phyloP scores from a whole-genome alignment of 78 protist genomes.

The Acrasis kona region DNA sequence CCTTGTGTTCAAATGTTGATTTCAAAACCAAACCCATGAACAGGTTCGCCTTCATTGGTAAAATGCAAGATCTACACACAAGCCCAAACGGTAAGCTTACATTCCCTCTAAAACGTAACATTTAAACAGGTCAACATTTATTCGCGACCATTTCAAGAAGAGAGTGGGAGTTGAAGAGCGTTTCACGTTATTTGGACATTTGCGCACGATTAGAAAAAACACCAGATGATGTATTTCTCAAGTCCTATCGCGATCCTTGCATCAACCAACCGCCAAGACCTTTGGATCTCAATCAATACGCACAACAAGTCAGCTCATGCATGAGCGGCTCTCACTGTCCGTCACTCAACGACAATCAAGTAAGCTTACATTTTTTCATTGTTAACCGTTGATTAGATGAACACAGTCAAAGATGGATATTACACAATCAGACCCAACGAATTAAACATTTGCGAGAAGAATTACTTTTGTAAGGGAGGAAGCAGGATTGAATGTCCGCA shows the following conservation, averaged over 20 bases:
- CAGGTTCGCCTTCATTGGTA: not conserved
- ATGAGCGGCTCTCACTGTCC: not conserved
- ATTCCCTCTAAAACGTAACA: too few species aligned
- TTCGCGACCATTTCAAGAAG: not conserved
- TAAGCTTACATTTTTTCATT: too few species aligned
- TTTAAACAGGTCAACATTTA: slow-evolving; percentile 2
- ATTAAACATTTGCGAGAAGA: not conserved
- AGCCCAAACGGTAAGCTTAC: not conserved
- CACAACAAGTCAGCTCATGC: not conserved
- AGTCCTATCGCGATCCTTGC: not conserved
- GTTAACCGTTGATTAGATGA: too few species aligned
- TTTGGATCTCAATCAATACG: not conserved
- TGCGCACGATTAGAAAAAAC: not conserved
- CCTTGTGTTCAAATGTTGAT: not conserved
- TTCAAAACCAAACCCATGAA: not conserved
- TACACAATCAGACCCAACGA: not conserved
- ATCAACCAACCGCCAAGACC: not conserved
- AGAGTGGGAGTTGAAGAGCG: not conserved
- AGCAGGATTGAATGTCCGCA: not conserved
- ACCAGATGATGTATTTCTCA: not conserved
- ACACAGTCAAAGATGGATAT: not conserved
- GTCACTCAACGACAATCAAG: not conserved
- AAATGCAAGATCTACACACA: not conserved
- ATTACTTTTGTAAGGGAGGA: not conserved
- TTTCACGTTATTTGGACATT: not conserved